A percentile compares a stretch with the other conserved stretches of the same genome.
These are phyloP conservation scores for Boletus fagicola DNA, from an alignment of 768 basidiomycete species.

Conservation along the genomic window DNA sequence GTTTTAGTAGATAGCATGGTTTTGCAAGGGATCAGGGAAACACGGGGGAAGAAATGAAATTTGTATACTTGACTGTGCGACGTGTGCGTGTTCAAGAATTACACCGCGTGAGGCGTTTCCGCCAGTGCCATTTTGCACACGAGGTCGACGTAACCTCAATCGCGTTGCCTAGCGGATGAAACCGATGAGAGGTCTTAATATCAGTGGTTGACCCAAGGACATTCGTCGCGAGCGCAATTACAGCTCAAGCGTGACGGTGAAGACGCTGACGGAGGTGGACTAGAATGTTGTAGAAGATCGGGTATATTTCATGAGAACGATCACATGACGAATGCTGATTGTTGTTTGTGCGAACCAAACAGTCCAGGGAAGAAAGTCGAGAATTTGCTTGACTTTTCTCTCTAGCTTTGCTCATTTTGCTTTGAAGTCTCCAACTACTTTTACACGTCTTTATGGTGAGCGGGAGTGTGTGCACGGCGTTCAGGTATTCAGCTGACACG, in stretches of 20 bases:
- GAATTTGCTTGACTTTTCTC: conserved; percentile 12
- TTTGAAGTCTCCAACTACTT: conserved; percentile 9
- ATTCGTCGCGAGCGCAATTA: neutral
- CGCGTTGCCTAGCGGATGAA: neutral
- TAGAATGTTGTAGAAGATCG: neutral
- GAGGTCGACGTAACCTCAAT: neutral
- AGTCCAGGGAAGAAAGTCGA: conserved; percentile 21
- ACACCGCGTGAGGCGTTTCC: neutral
- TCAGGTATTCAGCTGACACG: conserved; percentile 1
- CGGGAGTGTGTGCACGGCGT: neutral
- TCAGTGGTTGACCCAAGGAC: neutral
- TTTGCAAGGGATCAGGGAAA: conserved; percentile 3
- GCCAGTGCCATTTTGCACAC: neutral
- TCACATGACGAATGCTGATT: conserved; percentile 24
- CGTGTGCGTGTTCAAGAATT: neutral
- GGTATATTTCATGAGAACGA: neutral
- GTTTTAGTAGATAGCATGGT: conserved; percentile 18
- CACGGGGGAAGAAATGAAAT: conserved; percentile 1
- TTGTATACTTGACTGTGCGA: neutral
- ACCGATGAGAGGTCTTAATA: neutral
- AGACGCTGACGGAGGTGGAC: neutral
- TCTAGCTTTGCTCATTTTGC: conserved; percentile 27
- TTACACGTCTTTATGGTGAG: conserved; percentile 30
- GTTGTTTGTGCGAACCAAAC: conserved; percentile 32
- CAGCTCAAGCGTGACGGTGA: neutral